Conservation (phyloP, 2,329 filamentous ascomycete species). For the Penicillium sp. region DNA sequence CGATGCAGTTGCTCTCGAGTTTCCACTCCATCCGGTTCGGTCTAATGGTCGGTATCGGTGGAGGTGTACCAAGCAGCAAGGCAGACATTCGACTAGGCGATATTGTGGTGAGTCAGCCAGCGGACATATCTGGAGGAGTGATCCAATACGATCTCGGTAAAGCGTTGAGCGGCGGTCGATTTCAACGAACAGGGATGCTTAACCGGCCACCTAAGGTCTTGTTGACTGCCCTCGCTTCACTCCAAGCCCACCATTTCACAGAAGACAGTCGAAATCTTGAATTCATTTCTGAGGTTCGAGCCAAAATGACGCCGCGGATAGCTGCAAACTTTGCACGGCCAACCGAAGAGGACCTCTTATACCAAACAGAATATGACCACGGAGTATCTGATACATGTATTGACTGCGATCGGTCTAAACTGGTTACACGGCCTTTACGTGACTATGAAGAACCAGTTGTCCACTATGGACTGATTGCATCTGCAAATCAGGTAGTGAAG, state of each 20-base stretch:
- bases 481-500: constrained; percentile 21
- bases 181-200: constrained; percentile 17
- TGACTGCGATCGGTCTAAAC: no score
- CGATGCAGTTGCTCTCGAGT: constrained; percentile 21
- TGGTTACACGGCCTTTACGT: no score
- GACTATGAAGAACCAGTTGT: no score
- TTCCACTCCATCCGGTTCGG: constrained; percentile 24
- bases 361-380: no score
- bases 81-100: constrained; percentile 36
- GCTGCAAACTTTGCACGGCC: constrained; percentile 17
- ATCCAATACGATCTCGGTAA: constrained; percentile 33
- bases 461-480: constrained; percentile 25
- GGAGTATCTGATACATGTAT: no score
- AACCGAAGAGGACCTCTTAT: no score
- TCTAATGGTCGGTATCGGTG: constrained; percentile 30
- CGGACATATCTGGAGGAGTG: constrained; percentile 23
- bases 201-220: constrained; percentile 23
- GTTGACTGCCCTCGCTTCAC: constrained; percentile 14
- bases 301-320: no score
- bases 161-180: constrained; percentile 8
- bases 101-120: constrained; percentile 31
- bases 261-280: no score
- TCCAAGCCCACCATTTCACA: no score
- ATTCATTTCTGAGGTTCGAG: no score
- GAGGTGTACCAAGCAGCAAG: constrained; percentile 28